phyloP scores from a whole-genome alignment of 2,329 filamentous ascomycete species.

The Aspergillus quadrilineatus region DNA sequence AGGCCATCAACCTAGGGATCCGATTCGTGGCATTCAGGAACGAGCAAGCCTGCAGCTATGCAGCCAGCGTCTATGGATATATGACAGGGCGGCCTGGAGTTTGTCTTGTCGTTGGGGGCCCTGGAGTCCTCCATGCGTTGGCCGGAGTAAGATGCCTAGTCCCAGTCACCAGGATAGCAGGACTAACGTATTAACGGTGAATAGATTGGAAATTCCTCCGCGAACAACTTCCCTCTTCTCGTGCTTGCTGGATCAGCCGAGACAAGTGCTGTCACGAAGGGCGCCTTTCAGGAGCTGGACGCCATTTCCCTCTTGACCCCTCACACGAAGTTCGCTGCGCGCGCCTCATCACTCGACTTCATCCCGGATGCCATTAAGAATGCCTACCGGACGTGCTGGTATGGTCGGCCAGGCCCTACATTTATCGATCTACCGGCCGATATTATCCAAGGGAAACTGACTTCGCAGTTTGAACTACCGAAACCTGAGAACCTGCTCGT shows the following conservation, averaged over 20 bases:
- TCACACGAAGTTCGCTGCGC: conserved; percentile 53
- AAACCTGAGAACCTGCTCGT: conserved; percentile 34
- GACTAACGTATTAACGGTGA: background rate
- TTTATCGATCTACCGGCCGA: conserved; percentile 59
- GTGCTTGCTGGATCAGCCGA: conserved; percentile 56
- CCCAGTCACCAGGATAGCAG: background rate
- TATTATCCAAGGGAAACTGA: conserved; percentile 48
- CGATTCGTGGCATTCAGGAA: conserved; percentile 60
- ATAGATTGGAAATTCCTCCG: conserved; percentile 51
- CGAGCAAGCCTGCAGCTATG: conserved; percentile 60
- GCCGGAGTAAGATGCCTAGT: conserved; percentile 46
- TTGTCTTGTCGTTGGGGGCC: conserved; percentile 59
- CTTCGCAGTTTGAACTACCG: conserved; percentile 21
- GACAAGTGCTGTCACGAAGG: conserved; percentile 52
- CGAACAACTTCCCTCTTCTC: conserved; percentile 57
- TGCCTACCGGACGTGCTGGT: conserved; percentile 55
- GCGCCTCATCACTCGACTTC: conserved; percentile 47
- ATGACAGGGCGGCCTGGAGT: conserved; percentile 57
- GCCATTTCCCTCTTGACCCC: conserved; percentile 54
- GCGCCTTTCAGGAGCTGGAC: conserved; percentile 59
- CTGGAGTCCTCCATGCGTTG: conserved; percentile 58
- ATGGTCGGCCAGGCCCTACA: conserved; percentile 53
- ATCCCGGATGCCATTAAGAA: conserved; percentile 50
- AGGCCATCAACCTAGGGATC: conserved; percentile 57
- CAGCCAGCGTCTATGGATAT: conserved; percentile 59